Base-by-base conservation (phyloP, 148 eudicot genomes). In the Limonium bicolor region DNA sequence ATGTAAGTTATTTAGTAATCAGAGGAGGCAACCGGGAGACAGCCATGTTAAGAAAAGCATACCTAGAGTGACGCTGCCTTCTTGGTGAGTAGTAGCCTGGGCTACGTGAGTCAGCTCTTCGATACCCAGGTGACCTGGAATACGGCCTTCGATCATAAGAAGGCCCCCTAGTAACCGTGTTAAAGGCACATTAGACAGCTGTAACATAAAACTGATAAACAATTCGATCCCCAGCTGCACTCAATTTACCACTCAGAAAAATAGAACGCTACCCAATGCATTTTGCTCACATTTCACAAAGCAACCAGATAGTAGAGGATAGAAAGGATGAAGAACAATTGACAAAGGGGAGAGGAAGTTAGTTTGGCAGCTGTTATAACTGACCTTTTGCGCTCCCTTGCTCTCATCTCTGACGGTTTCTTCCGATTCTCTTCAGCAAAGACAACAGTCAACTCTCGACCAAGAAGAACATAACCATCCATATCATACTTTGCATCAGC, bases 391-490 rank as follows among this genome's bases (percentile, higher is more conserved):
- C 72, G 70, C 6, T 87, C 79, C 38, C 82, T 74, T 39, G 72
- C 68, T 61, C 86, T 82, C 96, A 87, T 87, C 53, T 87, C 90
- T 20, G 68, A 54, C 15, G 96, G 96, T 46, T 74, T 87, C 42
- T 87, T 87, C 59, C 96, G 57, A 41, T 79, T 82, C 63, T 87
- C 94, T 73, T 82, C 94, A 1, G 96, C 96, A 76, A 79, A 87
- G 3, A 87, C 86, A 55, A 87, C 96, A 44, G 90, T 79, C 36
- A 87, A 27, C 71, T 82, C 90, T n/a, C 94, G 65, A 28, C 90
- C 96, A 36, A 66, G 80, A 22, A 87, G 70, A 24, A 65, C 51
- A 52, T 77, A 79, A 27, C 96, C 96, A 72, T 87, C 90, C 96
- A 87, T 80, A 20, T 87, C 68, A 60, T 83, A 77, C 50, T 87